Percentiles rank a stretch among this genome's conserved stretches.
Evolutionary conservation across 1,284 basidiomycete species (phyloP).

Genomic region (Tilletia indica): DNA sequence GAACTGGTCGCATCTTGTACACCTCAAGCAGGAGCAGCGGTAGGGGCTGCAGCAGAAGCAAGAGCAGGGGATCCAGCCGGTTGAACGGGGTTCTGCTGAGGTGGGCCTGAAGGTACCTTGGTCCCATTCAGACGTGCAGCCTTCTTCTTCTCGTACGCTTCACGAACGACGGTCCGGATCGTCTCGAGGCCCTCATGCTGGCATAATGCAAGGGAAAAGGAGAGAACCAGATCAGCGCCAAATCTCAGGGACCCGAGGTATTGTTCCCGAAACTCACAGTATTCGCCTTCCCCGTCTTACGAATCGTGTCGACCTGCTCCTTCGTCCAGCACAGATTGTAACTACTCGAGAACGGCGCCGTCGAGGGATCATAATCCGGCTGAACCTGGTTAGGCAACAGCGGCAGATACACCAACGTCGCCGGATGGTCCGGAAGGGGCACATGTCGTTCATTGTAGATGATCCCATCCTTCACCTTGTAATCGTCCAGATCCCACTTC

Average conservation of each 20-base stretch:
- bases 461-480: slow-evolving; percentile 15
- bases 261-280: slow-evolving; percentile 18
- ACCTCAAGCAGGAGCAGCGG: too few species aligned
- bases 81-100: background rate
- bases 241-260: background rate
- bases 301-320: slow-evolving; percentile 30
- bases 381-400: slow-evolving; percentile 22
- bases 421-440: slow-evolving; percentile 21
- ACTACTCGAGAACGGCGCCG: slow-evolving; percentile 26
- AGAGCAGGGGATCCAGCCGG: background rate
- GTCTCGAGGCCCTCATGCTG: slow-evolving; percentile 21
- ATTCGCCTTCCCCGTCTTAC: slow-evolving; percentile 28
- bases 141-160: slow-evolving; percentile 28
- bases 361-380: slow-evolving; percentile 30
- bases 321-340: slow-evolving; percentile 34
- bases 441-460: slow-evolving; percentile 21
- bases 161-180: slow-evolving; percentile 26
- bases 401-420: slow-evolving; percentile 22
- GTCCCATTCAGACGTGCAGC: slow-evolving; percentile 19
- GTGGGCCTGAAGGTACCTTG: background rate
- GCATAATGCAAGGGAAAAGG: background rate
- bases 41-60: too few species aligned
- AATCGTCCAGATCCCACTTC: slow-evolving; percentile 7
- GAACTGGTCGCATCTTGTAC: too few species aligned
- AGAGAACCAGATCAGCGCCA: background rate